phyloP scores from a whole-genome alignment of 768 basidiomycete genomes.

The Pisolithus sp. region DNA sequence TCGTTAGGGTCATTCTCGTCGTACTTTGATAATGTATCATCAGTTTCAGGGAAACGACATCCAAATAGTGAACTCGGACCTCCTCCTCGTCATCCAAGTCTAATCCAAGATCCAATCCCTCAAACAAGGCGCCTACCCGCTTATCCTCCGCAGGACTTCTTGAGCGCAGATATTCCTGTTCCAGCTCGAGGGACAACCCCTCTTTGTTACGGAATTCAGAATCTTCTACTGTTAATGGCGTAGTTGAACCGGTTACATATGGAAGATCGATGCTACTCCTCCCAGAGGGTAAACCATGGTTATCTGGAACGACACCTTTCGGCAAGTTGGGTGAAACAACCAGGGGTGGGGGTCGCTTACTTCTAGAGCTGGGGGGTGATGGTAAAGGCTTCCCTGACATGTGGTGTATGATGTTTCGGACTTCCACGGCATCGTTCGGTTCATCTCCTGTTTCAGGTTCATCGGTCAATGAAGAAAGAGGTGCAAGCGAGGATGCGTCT shows the following conservation, averaged over 20 bases:
- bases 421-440: slow-evolving; percentile 26
- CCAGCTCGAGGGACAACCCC: slow-evolving; percentile 20
- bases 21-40: slow-evolving; percentile 36
- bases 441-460: slow-evolving; percentile 26
- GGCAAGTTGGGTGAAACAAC: slow-evolving; percentile 38
- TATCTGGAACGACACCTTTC: slow-evolving; percentile 26
- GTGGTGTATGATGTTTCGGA: slow-evolving; percentile 32
- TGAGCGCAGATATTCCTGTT: slow-evolving; percentile 22
- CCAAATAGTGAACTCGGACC: slow-evolving; percentile 22
- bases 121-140: slow-evolving; percentile 40
- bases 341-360: slow-evolving; percentile 50
- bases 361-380: slow-evolving; percentile 27
- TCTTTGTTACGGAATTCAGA: slow-evolving; percentile 11
- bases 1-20: slow-evolving; percentile 71
- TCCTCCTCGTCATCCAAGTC: slow-evolving; percentile 39
- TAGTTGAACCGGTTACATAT: slow-evolving; percentile 34
- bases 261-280: slow-evolving; percentile 35
- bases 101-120: slow-evolving; percentile 40
- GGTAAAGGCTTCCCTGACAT: slow-evolving; percentile 34
- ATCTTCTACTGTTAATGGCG: slow-evolving; percentile 11
- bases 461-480: slow-evolving; percentile 8
- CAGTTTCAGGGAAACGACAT: slow-evolving; percentile 7
- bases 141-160: slow-evolving; percentile 37
- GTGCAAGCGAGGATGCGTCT: slow-evolving; percentile 34
- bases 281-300: slow-evolving; percentile 28